phyloP scores from a whole-genome alignment of 2,329 filamentous ascomycete species.

The Akanthomyces dipterigenus region DNA sequence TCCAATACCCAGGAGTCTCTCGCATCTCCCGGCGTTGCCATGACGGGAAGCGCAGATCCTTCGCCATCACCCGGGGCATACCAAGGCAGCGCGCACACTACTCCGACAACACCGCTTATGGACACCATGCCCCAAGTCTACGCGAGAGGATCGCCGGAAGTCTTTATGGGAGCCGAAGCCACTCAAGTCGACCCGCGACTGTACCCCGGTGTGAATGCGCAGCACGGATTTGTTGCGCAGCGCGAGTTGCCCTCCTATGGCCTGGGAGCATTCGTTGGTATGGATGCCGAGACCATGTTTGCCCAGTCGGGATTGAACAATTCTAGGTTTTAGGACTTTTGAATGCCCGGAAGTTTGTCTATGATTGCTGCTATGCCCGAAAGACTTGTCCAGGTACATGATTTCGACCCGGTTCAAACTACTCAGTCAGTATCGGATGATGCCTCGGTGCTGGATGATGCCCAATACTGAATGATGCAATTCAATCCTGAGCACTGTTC shows the following conservation, averaged over 20 bases:
- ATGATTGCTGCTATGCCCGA: no score
- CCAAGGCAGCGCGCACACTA: background rate
- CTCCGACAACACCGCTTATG: background rate
- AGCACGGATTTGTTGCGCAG: background rate
- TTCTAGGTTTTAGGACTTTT: background rate
- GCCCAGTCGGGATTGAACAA: background rate
- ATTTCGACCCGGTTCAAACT: background rate
- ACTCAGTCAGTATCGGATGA: background rate
- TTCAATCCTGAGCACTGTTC: no score
- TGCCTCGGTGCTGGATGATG: no score
- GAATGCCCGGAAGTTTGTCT: no score
- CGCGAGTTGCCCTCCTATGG: background rate
- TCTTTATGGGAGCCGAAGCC: conserved; percentile 1
- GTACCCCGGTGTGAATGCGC: background rate
- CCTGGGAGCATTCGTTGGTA: background rate
- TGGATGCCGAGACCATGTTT: background rate
- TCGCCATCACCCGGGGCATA: background rate
- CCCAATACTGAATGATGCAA: no score
- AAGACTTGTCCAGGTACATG: no score
- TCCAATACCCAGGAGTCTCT: background rate
- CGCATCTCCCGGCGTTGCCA: background rate
- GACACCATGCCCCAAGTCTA: background rate
- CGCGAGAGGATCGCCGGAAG: background rate
- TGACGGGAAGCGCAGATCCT: background rate
- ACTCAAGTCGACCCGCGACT: background rate